Conservation (phyloP, 2,329 filamentous ascomycete genomes). For the Nigrograna mackinnonii region DNA sequence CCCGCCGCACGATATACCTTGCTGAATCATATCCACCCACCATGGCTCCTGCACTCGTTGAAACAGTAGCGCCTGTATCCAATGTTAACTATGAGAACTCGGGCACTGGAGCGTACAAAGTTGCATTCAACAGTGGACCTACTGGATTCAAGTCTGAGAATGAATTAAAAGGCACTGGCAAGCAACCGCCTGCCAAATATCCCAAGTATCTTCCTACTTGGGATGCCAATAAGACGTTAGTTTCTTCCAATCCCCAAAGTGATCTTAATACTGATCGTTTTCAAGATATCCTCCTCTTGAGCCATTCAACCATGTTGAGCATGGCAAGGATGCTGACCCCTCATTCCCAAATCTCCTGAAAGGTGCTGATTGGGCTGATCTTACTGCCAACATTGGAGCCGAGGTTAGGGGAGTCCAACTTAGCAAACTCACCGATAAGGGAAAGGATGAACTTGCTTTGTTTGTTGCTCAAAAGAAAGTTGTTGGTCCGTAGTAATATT, state of each 20-base stretch:
- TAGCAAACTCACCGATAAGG: constrained; percentile 66
- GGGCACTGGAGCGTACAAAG: constrained; percentile 39
- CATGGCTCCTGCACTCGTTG: constrained; percentile 50
- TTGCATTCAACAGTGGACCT: constrained; percentile 47
- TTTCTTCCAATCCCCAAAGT: constrained; percentile 1
- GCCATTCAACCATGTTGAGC: constrained; percentile 73
- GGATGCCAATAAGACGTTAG: constrained; percentile 60
- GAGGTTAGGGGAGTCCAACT: constrained; percentile 74
- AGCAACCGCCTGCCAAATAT: constrained; percentile 63
- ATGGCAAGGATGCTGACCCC: constrained; percentile 74
- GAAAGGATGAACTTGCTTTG: constrained; percentile 76
- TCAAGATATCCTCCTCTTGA: constrained; percentile 63
- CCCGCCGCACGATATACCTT: too few relatives aligned
- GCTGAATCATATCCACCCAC: too few relatives aligned
- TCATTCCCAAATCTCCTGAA: constrained; percentile 69
- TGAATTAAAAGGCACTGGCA: constrained; percentile 58
- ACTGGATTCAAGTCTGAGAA: constrained; percentile 51
- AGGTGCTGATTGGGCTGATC: constrained; percentile 54
- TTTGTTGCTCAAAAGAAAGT: constrained; percentile 78
- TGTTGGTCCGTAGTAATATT: constrained; percentile 56
- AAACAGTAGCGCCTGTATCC: constrained; percentile 17
- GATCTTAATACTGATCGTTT: constrained; percentile 6
- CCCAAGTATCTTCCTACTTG: constrained; percentile 75
- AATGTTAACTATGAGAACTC: constrained; percentile 30
- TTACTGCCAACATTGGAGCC: constrained; percentile 75